phyloP scores from a whole-genome alignment of 208 protist genomes.

The Novymonas esmeraldas region DNA sequence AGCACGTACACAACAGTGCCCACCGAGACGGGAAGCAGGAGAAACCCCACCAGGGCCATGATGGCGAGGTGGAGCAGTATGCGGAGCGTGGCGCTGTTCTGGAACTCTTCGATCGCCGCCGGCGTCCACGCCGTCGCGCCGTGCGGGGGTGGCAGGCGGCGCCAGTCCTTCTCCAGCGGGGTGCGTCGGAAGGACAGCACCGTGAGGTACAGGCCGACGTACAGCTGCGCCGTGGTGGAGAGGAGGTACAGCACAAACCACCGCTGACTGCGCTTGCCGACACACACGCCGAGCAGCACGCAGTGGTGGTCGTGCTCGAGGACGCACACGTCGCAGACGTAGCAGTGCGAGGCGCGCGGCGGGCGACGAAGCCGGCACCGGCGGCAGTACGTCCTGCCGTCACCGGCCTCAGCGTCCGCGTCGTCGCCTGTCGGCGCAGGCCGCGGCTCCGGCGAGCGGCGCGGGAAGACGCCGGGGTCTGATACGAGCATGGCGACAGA shows the following conservation, averaged over 20 bases:
- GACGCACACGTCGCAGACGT: conserved; percentile 79
- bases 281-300: conserved; percentile 70
- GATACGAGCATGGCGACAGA: conserved; percentile 28
- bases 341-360: conserved; percentile 76
- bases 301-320: conserved; percentile 89
- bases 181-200: conserved; percentile 26
- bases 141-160: conserved; percentile 12
- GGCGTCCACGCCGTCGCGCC: conserved; percentile 8
- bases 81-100: conserved; percentile 20
- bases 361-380: conserved; percentile 61
- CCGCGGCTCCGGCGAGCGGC: conserved; percentile 4
- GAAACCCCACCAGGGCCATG: conserved; percentile 27
- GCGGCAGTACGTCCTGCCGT: conserved; percentile 55
- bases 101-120: conserved; percentile 18
- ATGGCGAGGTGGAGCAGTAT: conserved; percentile 22
- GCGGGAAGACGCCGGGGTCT: conserved; percentile 67
- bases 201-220: conserved; percentile 41
- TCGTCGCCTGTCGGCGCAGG: neutral
- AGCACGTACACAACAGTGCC: conserved; percentile 38
- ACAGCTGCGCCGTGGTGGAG: conserved; percentile 26
- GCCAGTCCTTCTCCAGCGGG: conserved; percentile 33
- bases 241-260: conserved; percentile 78
- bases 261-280: conserved; percentile 73
- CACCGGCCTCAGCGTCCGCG: conserved; percentile 1
- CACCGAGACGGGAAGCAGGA: conserved; percentile 25